Evolutionary conservation across 2,329 filamentous ascomycete species (phyloP).

Genomic region (Coniochaeta sp.): DNA sequence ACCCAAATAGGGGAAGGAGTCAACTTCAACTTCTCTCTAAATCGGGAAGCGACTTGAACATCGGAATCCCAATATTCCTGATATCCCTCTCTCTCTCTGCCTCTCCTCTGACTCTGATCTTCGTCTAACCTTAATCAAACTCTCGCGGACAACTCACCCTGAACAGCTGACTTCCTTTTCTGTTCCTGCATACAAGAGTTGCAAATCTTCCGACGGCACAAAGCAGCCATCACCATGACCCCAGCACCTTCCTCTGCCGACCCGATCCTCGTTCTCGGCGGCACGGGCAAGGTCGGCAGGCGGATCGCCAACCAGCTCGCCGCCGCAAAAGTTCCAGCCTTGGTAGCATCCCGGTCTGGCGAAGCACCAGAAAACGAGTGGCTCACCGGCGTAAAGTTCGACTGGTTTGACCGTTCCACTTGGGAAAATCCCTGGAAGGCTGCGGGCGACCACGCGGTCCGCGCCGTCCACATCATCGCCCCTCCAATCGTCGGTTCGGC

Average conservation of each 20-base stretch:
- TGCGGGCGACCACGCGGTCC: slow-evolving; percentile 15
- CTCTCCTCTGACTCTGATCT: neutral
- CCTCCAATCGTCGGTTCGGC: slow-evolving; percentile 24
- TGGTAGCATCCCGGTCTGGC: slow-evolving; percentile 31
- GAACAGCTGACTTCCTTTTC: neutral
- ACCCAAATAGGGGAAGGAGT: no score
- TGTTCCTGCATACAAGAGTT: neutral
- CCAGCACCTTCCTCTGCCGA: neutral
- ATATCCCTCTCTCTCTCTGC: neutral
- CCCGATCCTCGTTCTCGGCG: slow-evolving; percentile 32
- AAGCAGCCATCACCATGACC: neutral
- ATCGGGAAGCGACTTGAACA: neutral
- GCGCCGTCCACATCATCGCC: slow-evolving; percentile 32
- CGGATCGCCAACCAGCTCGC: slow-evolving; percentile 28
- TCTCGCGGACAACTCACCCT: neutral
- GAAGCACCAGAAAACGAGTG: slow-evolving; percentile 2
- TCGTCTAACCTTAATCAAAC: neutral
- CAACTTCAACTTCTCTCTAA: no score
- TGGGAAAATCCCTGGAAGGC: slow-evolving; percentile 25
- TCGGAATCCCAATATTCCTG: neutral
- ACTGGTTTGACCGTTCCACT: slow-evolving; percentile 35
- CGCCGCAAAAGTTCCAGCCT: slow-evolving; percentile 16
- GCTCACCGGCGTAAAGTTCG: slow-evolving; percentile 26
- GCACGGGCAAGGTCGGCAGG: slow-evolving; percentile 35
- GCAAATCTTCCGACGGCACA: neutral